Conservation (phyloP, 495 filamentous ascomycete species). For the Trichocladium uniseriatum region DNA sequence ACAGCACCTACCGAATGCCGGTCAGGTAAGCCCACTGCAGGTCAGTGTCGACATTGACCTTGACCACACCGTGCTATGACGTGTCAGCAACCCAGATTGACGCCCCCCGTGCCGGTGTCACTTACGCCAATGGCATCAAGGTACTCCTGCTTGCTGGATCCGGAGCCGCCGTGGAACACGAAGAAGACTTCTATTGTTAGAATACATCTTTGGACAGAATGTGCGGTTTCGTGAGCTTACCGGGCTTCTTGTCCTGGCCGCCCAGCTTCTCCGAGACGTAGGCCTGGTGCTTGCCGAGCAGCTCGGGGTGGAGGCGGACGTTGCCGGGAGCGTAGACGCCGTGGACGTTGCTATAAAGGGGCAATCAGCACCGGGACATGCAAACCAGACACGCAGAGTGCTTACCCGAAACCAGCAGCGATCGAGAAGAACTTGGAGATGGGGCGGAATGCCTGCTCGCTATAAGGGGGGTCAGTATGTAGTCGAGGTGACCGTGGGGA, state of each 20-base stretch:
- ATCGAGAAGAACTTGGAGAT: slow-evolving; percentile 95
- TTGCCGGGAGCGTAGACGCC: slow-evolving; percentile 99
- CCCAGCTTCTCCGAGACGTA: slow-evolving; percentile 67
- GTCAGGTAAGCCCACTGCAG: slow-evolving; percentile 77
- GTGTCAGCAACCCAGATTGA: background rate
- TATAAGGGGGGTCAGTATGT: slow-evolving; percentile 1
- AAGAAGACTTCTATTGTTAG: slow-evolving; percentile 59
- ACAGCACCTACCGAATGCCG: slow-evolving; percentile 55
- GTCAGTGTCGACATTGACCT: slow-evolving; percentile 91
- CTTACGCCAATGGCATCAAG: slow-evolving; percentile 61
- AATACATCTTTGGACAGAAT: background rate
- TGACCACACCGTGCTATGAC: slow-evolving; percentile 70
- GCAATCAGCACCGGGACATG: background rate
- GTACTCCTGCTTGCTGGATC: slow-evolving; percentile 82
- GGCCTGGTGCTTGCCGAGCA: slow-evolving; percentile 88
- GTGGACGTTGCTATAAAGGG: slow-evolving; percentile 72
- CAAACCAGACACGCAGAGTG: too few species aligned
- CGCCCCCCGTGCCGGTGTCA: background rate
- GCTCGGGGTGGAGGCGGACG: slow-evolving; percentile 87
- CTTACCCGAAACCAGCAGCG: slow-evolving; percentile 71
- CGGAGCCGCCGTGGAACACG: slow-evolving; percentile 97
- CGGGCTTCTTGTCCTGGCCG: slow-evolving; percentile 65
- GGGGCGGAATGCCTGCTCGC: slow-evolving; percentile 58
- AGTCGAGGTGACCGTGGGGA: background rate
- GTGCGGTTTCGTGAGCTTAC: background rate